Base-by-base conservation (phyloP, 2,329 filamentous ascomycete species). In the Dactylellina sp. region DNA sequence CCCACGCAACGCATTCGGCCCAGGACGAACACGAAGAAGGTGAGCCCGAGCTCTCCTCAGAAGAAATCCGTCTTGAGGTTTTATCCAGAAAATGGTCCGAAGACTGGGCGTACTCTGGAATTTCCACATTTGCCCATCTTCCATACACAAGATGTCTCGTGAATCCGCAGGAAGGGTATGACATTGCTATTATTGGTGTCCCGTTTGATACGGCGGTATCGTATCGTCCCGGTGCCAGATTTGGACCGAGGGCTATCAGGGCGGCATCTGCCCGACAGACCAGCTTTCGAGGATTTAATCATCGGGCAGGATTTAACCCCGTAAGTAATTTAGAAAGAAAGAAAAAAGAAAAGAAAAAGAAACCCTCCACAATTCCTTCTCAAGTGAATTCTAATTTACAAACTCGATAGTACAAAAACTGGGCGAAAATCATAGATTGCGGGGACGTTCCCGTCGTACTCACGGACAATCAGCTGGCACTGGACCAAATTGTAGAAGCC, bases 371-470 rank as follows among this genome's bases (percentile, higher is more conserved):
- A 39, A 12, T 32, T 42, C 4, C 55, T 11, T 49, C 44, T 18
- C 39, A 7, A 6, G 12, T 25, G 18, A 18, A 42, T 42, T 25
- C 4, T 39, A 40, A 25, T 18, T 11, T 32, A 9, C 28, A 32
- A 32, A 32, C 9, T 32, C 1, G 7, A 20, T 59, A 72, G 0
- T 97, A 95, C 82, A 83, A 84, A 42, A 89, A 86, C 62, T 94
- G 91, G 90, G 90, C 91, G 0, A 88, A 83, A 40, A 87, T 97
- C 71, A 84, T 94, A 56, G 93, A 97, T 83, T 97, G 93, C 81
- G 93, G 93, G 50, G 93, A 97, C 80, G 92, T 97, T 64, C 92
- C 93, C 25, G 85, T 96, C 76, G 91, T 90, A 0, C 93, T 93
- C 0, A 89, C 96, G 77, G 92, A 97, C 83, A 97, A 97, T 80